Base-by-base conservation (phyloP, 2,329 filamentous ascomycete genomes). In the Cladophialophora carrionii region DNA sequence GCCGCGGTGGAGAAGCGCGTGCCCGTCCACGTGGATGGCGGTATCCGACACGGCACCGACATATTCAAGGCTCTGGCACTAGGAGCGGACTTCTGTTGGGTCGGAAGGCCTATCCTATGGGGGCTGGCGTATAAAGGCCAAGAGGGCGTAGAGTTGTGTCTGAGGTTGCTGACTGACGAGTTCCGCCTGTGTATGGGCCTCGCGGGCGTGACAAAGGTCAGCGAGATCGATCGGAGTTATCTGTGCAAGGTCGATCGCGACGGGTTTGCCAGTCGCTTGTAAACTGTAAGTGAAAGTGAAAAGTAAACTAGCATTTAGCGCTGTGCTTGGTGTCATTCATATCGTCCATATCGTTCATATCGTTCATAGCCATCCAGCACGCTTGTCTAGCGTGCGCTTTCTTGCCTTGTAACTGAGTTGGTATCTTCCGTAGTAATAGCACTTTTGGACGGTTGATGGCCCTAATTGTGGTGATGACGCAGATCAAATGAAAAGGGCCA, bases 31-130 rank as follows among this genome's bases (percentile, higher is more conserved):
- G 68, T 77, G 51, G 88, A 90, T 70, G 83, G 80, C 10, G 84
- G 85, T 0, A 81, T 87, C 34, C 72, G 85, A 46, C 80, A 81
- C 14, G 85, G 84, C 0, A 82, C 80, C 0, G 85, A 87, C 72
- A 78, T 86, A 10, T 82, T 87, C 75, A 87, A 87, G 72, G 84
- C 84, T 0, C 73, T 85, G 2, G 80, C 81, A 2, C 72, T 85
- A 2, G 83, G 82, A 2, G 83, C 82, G 0, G 76, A 83, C 60
- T 83, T 77, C 72, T 80, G 76, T 64, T 85, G 75, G 80, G 73
- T 83, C 7, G 82, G 83, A 0, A 70, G 82, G 20, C 78, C 80
- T 5, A 75, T 79, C 10, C 75, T 84, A 8, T 84, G 82, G 83
- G 82, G 82, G 0, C 73, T 84, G 46, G 72, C 72, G 41, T 73